Evolutionary conservation across 345 rosid genomes (phyloP).

Genomic region (Clausena lansium): DNA sequence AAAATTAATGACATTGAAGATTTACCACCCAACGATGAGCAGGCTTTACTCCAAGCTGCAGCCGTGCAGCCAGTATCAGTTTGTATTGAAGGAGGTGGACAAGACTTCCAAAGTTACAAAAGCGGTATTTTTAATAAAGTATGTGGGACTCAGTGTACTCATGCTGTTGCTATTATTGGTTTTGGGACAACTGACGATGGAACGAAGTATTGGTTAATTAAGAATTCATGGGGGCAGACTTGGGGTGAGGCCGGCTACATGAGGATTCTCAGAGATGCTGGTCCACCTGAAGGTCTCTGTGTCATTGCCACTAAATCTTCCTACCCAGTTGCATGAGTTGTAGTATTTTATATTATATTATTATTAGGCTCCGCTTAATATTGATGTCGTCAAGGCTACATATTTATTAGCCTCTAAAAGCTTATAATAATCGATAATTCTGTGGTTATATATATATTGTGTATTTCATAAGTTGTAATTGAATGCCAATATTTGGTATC

Average conservation of each 20-base stretch:
- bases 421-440: not conserved
- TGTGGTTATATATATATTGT: too few relatives aligned
- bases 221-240: slow-evolving; percentile 49
- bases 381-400: too few relatives aligned
- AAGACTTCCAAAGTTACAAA: slow-evolving; percentile 18
- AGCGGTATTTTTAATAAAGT: slow-evolving; percentile 35
- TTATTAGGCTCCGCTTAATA: not conserved
- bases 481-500: not conserved
- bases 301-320: not conserved
- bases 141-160: slow-evolving; percentile 33
- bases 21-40: slow-evolving; percentile 42
- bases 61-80: slow-evolving; percentile 54
- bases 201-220: slow-evolving; percentile 52
- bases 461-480: not conserved
- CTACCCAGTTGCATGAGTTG: not conserved
- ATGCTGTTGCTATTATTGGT: slow-evolving; percentile 47
- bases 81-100: slow-evolving; percentile 19
- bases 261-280: slow-evolving; percentile 39
- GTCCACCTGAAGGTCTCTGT: not conserved
- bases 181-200: slow-evolving; percentile 36
- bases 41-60: slow-evolving; percentile 22
- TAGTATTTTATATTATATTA: not conserved
- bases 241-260: slow-evolving; percentile 63
- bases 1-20: slow-evolving; percentile 5
- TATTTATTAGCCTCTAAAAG: not conserved